Percentiles rank a stretch among this genome's conserved stretches.
Evolutionary conservation across 768 basidiomycete genomes (phyloP).

Genomic region (Coprinopsis marcescibilis): DNA sequence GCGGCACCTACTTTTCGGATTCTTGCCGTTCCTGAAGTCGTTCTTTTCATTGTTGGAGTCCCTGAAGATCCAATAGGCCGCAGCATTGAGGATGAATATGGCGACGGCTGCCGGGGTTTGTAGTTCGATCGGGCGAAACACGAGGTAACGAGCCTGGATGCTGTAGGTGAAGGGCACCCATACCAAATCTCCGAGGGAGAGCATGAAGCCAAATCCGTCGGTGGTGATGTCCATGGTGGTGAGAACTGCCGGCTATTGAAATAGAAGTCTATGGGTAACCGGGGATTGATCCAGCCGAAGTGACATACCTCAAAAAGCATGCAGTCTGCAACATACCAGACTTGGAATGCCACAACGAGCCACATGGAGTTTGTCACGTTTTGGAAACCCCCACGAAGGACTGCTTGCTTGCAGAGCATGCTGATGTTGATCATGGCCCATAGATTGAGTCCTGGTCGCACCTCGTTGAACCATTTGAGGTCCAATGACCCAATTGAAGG

Average conservation of each 20-base stretch:
- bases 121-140: slow-evolving; percentile 77
- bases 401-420: not conserved
- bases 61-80: slow-evolving; percentile 91
- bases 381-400: not conserved
- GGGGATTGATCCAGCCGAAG: not conserved
- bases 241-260: slow-evolving; percentile 68
- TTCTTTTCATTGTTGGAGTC: slow-evolving; percentile 90
- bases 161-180: slow-evolving; percentile 96
- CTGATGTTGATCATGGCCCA: not conserved
- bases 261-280: not conserved
- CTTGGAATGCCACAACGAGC: slow-evolving; percentile 81
- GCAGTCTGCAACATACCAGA: slow-evolving; percentile 79
- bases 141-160: slow-evolving; percentile 91
- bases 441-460: not conserved
- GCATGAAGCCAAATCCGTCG: slow-evolving; percentile 99
- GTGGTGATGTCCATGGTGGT: slow-evolving; percentile 98
- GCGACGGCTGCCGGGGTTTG: slow-evolving; percentile 49
- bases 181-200: slow-evolving; percentile 82
- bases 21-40: slow-evolving; percentile 86
- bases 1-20: slow-evolving; percentile 74
- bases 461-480: not conserved
- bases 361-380: slow-evolving; percentile 86
- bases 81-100: slow-evolving; percentile 57
- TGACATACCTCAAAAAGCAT: slow-evolving; percentile 79
- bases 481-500: not conserved